A percentile compares a stretch with the other conserved stretches of the same genome.
Conservation (phyloP, 768 basidiomycete genomes). For the Gyrodon lividus region DNA sequence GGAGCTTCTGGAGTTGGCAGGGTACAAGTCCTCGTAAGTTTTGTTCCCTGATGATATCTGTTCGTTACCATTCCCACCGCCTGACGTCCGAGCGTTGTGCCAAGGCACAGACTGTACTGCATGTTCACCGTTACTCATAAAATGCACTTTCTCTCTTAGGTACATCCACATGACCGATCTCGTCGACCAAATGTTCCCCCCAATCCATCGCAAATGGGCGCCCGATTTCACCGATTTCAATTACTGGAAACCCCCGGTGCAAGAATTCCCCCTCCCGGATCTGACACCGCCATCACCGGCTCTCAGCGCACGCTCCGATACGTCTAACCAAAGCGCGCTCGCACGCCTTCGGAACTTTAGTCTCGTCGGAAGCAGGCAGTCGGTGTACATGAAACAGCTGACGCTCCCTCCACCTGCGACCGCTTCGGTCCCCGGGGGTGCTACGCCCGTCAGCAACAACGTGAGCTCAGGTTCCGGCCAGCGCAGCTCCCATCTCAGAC, state of each 20-base stretch:
- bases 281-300: slow-evolving; percentile 87
- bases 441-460: slow-evolving; percentile 14
- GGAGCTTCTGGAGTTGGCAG: slow-evolving; percentile 93
- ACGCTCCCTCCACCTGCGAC: slow-evolving; percentile 30
- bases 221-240: slow-evolving; percentile 97
- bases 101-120: background rate
- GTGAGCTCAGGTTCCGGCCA: slow-evolving; percentile 16
- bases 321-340: slow-evolving; percentile 68
- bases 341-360: slow-evolving; percentile 77
- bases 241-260: slow-evolving; percentile 85
- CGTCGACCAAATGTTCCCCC: slow-evolving; percentile 99
- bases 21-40: slow-evolving; percentile 91
- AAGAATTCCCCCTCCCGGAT: slow-evolving; percentile 77
- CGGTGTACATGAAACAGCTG: slow-evolving; percentile 24
- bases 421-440: background rate
- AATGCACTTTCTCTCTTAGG: slow-evolving; percentile 37
- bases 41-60: background rate
- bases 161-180: slow-evolving; percentile 99
- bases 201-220: slow-evolving; percentile 84
- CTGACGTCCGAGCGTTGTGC: background rate
- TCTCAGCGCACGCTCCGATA: slow-evolving; percentile 90
- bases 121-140: background rate
- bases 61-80: background rate
- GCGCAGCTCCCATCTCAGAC: slow-evolving; percentile 50
- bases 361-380: slow-evolving; percentile 53